Conservation (phyloP, 371 early-diverging fungal genomes). For the Mortierella sp. region DNA sequence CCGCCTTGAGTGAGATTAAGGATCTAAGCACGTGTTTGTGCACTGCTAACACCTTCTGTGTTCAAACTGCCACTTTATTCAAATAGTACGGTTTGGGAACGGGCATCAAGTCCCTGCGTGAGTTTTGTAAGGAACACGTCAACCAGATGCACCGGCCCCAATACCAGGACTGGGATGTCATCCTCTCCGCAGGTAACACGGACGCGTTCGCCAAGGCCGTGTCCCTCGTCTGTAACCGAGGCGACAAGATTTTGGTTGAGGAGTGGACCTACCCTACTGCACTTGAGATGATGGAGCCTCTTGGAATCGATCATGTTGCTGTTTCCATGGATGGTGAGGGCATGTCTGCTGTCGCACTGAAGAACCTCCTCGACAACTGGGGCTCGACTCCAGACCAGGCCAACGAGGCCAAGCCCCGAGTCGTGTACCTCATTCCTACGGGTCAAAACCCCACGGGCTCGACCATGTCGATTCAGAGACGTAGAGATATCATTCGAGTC, state of each 20-base stretch:
- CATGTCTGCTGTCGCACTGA: slow-evolving; percentile 63
- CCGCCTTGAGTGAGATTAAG: no score
- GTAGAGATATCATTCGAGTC: slow-evolving; percentile 68
- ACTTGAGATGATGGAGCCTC: slow-evolving; percentile 73
- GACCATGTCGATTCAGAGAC: slow-evolving; percentile 70
- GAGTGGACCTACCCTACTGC: slow-evolving; percentile 83
- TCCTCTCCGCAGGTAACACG: slow-evolving; percentile 68
- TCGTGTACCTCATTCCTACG: slow-evolving; percentile 76
- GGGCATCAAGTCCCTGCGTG: slow-evolving; percentile 37
- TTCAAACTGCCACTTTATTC: background rate
- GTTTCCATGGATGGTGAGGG: slow-evolving; percentile 70
- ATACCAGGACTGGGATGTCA: slow-evolving; percentile 70
- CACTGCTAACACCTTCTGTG: no score
- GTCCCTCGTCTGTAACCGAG: slow-evolving; percentile 63
- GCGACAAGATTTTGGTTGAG: slow-evolving; percentile 75
- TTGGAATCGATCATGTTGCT: slow-evolving; percentile 63
- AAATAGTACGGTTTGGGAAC: slow-evolving; percentile 42
- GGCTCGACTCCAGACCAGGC: slow-evolving; percentile 32
- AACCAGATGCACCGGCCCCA: slow-evolving; percentile 59
- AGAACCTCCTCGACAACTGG: slow-evolving; percentile 56
- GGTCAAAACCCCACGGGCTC: slow-evolving; percentile 83
- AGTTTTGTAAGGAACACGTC: slow-evolving; percentile 53
- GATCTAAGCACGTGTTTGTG: no score
- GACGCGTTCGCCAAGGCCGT: slow-evolving; percentile 72
- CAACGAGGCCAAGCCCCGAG: slow-evolving; percentile 53